Conservation (phyloP, 345 rosid genomes). For the Euphorbia lathyris region DNA sequence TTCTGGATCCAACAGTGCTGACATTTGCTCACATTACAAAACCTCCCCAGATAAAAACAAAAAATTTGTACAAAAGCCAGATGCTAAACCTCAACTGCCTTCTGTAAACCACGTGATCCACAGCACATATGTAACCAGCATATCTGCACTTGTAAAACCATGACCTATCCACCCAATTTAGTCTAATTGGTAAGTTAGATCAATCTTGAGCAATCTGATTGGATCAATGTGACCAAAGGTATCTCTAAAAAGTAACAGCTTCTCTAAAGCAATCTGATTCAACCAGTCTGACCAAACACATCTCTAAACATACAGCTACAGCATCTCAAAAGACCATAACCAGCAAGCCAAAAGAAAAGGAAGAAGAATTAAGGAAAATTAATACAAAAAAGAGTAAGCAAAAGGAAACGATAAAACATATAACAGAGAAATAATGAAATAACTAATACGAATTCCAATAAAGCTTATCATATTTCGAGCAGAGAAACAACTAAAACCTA, state of each 20-base stretch:
- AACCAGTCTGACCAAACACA: constrained; percentile 47
- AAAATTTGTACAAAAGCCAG: constrained; percentile 17
- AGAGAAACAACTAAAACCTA: not conserved
- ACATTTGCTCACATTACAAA: constrained; percentile 12
- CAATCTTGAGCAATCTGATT: constrained; percentile 23
- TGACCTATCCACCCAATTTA: constrained; percentile 29
- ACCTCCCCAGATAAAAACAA: constrained; percentile 6
- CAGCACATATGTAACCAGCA: constrained; percentile 20
- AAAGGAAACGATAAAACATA: not conserved
- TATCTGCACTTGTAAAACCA: constrained; percentile 26
- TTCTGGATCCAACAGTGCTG: constrained; percentile 14
- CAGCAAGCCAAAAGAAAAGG: constrained; percentile 39
- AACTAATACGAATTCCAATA: not conserved
- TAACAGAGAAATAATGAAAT: not conserved
- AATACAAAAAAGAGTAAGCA: not conserved
- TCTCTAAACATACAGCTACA: constrained; percentile 39
- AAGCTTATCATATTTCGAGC: not conserved
- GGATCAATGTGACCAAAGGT: constrained; percentile 47
- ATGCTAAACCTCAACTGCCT: constrained; percentile 6
- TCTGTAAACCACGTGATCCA: constrained; percentile 29
- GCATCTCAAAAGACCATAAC: constrained; percentile 42
- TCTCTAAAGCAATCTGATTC: constrained; percentile 40
- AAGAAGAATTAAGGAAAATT: constrained; percentile 27
- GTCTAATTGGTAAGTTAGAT: constrained; percentile 25
- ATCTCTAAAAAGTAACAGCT: constrained; percentile 36